Percentiles rank a stretch among this genome's conserved stretches.
Evolutionary conservation across 495 filamentous ascomycete genomes (phyloP).

Genomic region (Mycothermus thermophilus): DNA sequence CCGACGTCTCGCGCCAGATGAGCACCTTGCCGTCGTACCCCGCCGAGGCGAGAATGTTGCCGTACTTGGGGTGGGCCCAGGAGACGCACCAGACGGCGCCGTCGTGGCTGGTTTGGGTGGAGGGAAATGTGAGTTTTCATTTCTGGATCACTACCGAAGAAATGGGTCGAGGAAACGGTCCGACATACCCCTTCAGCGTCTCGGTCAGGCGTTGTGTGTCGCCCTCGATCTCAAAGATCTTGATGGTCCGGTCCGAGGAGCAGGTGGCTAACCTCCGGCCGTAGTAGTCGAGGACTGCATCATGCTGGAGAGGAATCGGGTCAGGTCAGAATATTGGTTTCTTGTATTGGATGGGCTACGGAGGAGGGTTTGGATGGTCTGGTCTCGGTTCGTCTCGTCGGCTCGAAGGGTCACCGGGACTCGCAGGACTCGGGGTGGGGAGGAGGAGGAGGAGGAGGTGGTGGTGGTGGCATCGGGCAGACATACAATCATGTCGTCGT

Average conservation of each 20-base stretch:
- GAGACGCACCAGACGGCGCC: slow-evolving; percentile 93
- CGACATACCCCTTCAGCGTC: slow-evolving; percentile 77
- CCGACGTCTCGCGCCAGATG: slow-evolving; percentile 85
- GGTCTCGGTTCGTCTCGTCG: neutral
- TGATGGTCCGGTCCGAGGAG: slow-evolving; percentile 95
- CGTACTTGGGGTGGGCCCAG: slow-evolving; percentile 97
- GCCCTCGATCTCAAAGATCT: slow-evolving; percentile 97
- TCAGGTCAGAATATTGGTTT: slow-evolving; percentile 5
- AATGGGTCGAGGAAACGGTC: too few relatives aligned
- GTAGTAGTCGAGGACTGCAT: slow-evolving; percentile 97
- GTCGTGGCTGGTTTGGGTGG: slow-evolving; percentile 58
- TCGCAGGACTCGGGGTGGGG: too few relatives aligned
- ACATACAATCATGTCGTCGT: slow-evolving; percentile 99
- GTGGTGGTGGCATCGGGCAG: too few relatives aligned
- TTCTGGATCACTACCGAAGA: neutral
- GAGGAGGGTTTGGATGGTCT: too few relatives aligned
- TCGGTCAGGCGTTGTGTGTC: slow-evolving; percentile 81
- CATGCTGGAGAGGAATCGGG: slow-evolving; percentile 47
- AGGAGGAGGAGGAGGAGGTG: too few relatives aligned
- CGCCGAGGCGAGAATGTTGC: slow-evolving; percentile 88
- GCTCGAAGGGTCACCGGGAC: neutral
- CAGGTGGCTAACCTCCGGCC: slow-evolving; percentile 92
- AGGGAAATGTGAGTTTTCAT: slow-evolving; percentile 4
- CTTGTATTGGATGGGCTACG: too few relatives aligned
- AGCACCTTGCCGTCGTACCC: slow-evolving; percentile 95